Base-by-base conservation (phyloP, 345 rosid genomes). In the Sonneratia caseolaris region DNA sequence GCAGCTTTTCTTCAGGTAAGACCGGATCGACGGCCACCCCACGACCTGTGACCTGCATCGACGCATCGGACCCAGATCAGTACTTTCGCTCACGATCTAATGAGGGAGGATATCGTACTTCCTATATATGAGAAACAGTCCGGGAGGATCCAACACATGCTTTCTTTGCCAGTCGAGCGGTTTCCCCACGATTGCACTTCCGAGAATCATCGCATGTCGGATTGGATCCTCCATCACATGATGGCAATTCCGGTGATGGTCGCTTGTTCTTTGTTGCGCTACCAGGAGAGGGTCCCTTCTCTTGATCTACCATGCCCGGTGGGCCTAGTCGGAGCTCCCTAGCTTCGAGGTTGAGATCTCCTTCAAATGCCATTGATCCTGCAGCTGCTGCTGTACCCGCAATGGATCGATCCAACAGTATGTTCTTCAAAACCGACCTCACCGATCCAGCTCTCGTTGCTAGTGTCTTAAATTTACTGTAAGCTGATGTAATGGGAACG, bases 281-380 rank as follows among this genome's bases (percentile, higher is more conserved):
- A 8, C 7, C 5, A 4, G 9, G 43, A 40, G 43, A 8, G 51
- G 51, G 1, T 47, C 15, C 9, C 74, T 36, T 71, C 36, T 65
- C 82, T 65, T 80, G 76, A 66, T 82, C 75, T 59, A 72, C 83
- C 5, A 87, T 82, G 59, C 99, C 98, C 0, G 99, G 99, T 74
- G 89, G 76, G 47, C 98, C 98, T 64, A 96, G 79, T 42, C 96
- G 82, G 14, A 95, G 91, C 84, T 94, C 97, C 4, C 97, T 94
- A 10, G 88, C 98, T 80, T 85, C 85, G 40, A 92, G 85, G 84
- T 90, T 89, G 47, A 90, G 88, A 77, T 82, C 67, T 68, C 68
- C 68, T 40, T 56, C 53, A 4, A 71, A 56, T 0, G 73, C 74
- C 73, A 75, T 70, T 27, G 32, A 27, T 40, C 43, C 43, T 40